These are phyloP conservation scores for Ganoderma resinaceum DNA, from an alignment of 1,284 basidiomycete species.

Conservation along the genomic window DNA sequence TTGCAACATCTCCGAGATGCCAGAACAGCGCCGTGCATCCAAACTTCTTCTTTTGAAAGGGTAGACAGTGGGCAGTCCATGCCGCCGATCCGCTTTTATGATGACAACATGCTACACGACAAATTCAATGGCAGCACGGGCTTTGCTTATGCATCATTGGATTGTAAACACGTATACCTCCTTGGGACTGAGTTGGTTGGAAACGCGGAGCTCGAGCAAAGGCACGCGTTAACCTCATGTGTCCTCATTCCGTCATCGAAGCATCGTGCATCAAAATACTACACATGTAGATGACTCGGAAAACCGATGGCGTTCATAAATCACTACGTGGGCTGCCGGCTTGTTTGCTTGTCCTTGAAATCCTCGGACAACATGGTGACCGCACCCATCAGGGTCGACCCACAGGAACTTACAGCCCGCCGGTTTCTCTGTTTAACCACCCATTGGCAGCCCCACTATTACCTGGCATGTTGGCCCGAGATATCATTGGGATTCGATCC, in stretches of 20 bases:
- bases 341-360: not conserved
- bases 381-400: no score
- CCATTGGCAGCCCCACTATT: not conserved
- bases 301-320: not conserved
- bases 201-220: not conserved
- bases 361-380: not conserved
- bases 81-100: no score
- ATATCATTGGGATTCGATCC: not conserved
- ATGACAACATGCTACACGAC: no score
- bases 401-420: not conserved
- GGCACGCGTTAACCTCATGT: not conserved
- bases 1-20: no score
- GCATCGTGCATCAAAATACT: not conserved
- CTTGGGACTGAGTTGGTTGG: not conserved
- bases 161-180: no score
- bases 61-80: no score
- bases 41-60: no score
- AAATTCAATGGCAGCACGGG: no score
- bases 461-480: not conserved
- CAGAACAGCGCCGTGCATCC: no score
- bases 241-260: not conserved
- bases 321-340: not conserved
- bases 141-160: no score
- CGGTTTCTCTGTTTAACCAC: not conserved
- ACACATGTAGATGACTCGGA: no score